Conservation (phyloP, 2,329 filamentous ascomycete species). For the Paracoccidioides brasiliensis region DNA sequence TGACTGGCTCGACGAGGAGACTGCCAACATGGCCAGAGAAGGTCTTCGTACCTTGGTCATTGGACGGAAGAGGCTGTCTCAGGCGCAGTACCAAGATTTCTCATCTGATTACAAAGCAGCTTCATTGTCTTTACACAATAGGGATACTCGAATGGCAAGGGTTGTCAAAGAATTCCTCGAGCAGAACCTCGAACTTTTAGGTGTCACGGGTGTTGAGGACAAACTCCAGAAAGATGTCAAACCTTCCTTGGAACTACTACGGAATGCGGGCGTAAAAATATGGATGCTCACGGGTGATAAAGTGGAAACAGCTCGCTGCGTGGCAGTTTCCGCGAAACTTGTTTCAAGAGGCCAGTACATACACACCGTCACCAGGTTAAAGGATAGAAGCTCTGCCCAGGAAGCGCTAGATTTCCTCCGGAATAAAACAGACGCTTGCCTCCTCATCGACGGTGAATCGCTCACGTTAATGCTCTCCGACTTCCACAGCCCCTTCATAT, state of each 20-base stretch:
- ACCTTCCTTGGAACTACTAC: slow-evolving; percentile 80
- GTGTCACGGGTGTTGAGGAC: slow-evolving; percentile 97
- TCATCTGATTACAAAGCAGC: slow-evolving; percentile 62
- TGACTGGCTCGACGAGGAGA: slow-evolving; percentile 98
- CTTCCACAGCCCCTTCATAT: slow-evolving; percentile 75
- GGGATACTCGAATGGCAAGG: slow-evolving; percentile 68
- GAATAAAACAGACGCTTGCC: slow-evolving; percentile 70
- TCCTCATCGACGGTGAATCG: slow-evolving; percentile 91
- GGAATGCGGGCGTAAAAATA: slow-evolving; percentile 96
- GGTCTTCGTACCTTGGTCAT: slow-evolving; percentile 88
- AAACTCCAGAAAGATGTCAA: slow-evolving; percentile 94
- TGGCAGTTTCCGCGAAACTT: slow-evolving; percentile 87
- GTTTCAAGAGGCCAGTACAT: slow-evolving; percentile 91
- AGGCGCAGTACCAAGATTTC: slow-evolving; percentile 71
- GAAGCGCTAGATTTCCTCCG: slow-evolving; percentile 81
- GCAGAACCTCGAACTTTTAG: slow-evolving; percentile 75
- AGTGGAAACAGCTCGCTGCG: slow-evolving; percentile 91
- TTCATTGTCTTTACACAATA: slow-evolving; percentile 62
- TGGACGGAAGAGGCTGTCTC: slow-evolving; percentile 74
- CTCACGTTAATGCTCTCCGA: slow-evolving; percentile 70
- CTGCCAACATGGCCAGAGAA: slow-evolving; percentile 98
- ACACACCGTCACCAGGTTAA: slow-evolving; percentile 77
- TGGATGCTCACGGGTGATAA: slow-evolving; percentile 99
- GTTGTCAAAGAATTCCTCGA: slow-evolving; percentile 75
- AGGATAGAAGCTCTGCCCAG: slow-evolving; percentile 69